Percentiles rank a stretch among this genome's conserved stretches.
Evolutionary conservation across 208 protist genomes (phyloP).

Genomic region (Leishmania major): DNA sequence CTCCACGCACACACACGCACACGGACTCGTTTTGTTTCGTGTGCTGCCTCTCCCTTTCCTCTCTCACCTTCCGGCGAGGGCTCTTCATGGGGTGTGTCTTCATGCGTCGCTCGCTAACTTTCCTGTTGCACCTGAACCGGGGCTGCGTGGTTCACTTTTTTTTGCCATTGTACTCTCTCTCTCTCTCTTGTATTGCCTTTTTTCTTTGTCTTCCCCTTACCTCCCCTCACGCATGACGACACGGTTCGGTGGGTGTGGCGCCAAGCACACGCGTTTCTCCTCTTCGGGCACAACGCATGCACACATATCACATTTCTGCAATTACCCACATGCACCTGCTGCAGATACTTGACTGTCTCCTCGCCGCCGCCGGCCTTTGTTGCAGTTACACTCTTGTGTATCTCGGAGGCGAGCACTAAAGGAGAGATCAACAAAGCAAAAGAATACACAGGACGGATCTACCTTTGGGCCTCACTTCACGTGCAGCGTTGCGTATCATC

Average conservation of each 20-base stretch:
- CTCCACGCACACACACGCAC: neutral
- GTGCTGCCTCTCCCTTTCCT: neutral
- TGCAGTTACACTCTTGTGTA: neutral
- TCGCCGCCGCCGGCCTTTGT: neutral
- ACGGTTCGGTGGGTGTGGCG: neutral
- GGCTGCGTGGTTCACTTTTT: neutral
- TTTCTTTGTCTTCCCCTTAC: neutral
- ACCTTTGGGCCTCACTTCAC: neutral
- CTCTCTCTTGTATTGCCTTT: neutral
- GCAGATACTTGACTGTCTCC: neutral
- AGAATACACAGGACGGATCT: neutral
- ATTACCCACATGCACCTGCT: neutral
- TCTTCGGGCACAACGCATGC: neutral
- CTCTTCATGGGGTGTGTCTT: neutral
- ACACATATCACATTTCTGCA: neutral
- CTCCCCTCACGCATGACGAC: neutral
- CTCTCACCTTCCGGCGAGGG: neutral
- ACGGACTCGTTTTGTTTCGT: neutral
- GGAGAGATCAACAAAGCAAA: neutral
- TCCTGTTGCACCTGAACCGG: neutral
- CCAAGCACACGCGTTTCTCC: neutral
- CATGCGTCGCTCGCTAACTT: neutral
- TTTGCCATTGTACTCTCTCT: neutral
- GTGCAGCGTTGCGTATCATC: neutral
- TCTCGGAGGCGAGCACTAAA: neutral